These are phyloP conservation scores for Aspergillus chevalieri DNA, from an alignment of 2,329 filamentous ascomycete species.

Conservation along the genomic window DNA sequence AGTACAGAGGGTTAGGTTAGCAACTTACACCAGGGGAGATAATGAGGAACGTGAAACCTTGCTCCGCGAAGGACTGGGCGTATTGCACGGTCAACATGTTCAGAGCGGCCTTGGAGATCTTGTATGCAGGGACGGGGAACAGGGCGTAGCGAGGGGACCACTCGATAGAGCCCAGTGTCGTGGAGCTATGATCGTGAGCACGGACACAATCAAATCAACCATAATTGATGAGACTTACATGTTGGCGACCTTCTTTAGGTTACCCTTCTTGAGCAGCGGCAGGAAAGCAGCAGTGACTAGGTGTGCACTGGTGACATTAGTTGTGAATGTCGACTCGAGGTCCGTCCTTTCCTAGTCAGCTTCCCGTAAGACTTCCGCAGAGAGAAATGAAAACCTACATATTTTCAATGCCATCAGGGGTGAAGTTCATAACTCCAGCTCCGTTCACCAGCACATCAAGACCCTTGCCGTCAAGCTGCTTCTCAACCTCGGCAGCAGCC, in stretches of 20 bases:
- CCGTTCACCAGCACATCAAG: slow-evolving; percentile 30
- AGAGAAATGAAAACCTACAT: slow-evolving; percentile 4
- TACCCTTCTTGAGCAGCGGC: slow-evolving; percentile 27
- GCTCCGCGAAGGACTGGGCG: slow-evolving; percentile 20
- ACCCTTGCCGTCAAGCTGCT: slow-evolving; percentile 28
- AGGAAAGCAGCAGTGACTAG: slow-evolving; percentile 31
- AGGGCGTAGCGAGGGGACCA: slow-evolving; percentile 12
- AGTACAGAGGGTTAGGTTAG: background rate
- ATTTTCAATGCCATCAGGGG: slow-evolving; percentile 7
- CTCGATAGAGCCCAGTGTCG: slow-evolving; percentile 37
- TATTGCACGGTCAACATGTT: slow-evolving; percentile 43
- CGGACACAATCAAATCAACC: background rate
- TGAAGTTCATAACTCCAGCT: slow-evolving; percentile 17
- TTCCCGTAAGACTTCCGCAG: background rate
- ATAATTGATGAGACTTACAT: slow-evolving; percentile 23
- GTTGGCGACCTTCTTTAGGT: slow-evolving; percentile 38
- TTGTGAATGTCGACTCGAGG: slow-evolving; percentile 24
- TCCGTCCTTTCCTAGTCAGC: slow-evolving; percentile 8
- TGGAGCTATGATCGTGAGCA: slow-evolving; percentile 23
- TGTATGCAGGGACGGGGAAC: slow-evolving; percentile 33
- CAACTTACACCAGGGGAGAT: slow-evolving; percentile 42
- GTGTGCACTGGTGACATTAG: slow-evolving; percentile 38
- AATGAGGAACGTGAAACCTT: slow-evolving; percentile 40
- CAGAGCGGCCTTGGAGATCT: slow-evolving; percentile 45
- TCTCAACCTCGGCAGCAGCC: slow-evolving; percentile 30